Base-by-base conservation (phyloP, 2,329 filamentous ascomycete species). In the Alternaria sp. region DNA sequence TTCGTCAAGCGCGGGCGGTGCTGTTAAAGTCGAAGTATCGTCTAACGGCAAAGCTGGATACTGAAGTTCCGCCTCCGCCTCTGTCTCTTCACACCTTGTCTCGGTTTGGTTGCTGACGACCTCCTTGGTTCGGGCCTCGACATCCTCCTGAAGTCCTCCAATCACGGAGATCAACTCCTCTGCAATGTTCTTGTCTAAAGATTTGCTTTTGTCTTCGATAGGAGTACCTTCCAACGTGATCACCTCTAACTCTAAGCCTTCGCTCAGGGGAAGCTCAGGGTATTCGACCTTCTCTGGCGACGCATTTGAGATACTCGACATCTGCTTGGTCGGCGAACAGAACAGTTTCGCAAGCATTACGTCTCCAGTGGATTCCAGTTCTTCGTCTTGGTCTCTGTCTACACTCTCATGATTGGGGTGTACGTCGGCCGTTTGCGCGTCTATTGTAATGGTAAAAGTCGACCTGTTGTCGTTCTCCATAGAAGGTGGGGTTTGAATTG, bases 261-360 rank as follows among this genome's bases (percentile, higher is more conserved):
- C 42, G n/a, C 44, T 62, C 1, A 46, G 51, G 5, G 65, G 62
- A 21, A 72, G 45, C 17, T 61, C 23, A 3, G 69, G 69, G 33
- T 66, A 70, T n/a, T 60, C 51, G 6, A 69, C 50, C 41, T 63
- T 59, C 11, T 59, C 58, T 5, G 58, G 57, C 5, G 63, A 57
- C n/a, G n/a, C 42, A 42, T 2, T 28, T 23, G 14, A 1, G n/a
- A 13, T 10, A 9, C 31, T 14, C 21, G 49, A 41, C 2, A 13
- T 5, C 11, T 21, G 23, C 39, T 70, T 69, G 14, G 28, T 42
- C n/a, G 71, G 65, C 1, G 69, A 70, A 21, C 63, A 62, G 54
- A 73, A 73, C n/a, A 72, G 51, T 4, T 60, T 58, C 7, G 58
- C 56, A 4, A 67, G 50, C 8, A 66, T 74, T 1, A 61, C 62